Evolutionary conservation across 2,329 filamentous ascomycete species (phyloP).

Genomic region (Calycina herbarum): DNA sequence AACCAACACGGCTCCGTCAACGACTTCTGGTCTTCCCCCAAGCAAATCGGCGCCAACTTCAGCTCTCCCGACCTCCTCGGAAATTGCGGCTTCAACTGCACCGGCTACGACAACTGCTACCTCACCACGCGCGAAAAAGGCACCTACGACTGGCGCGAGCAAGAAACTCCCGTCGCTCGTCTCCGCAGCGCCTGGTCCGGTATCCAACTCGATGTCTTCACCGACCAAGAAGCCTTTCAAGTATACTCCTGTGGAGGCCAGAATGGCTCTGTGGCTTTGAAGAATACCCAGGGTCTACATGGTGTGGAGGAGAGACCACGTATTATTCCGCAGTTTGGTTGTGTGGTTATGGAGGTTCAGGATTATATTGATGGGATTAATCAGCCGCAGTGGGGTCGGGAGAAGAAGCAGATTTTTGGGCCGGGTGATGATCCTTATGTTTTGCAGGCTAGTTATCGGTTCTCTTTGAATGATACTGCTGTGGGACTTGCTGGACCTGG

Average conservation of each 20-base stretch:
- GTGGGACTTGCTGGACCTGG: conserved; percentile 25
- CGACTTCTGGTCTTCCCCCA: conserved; percentile 80
- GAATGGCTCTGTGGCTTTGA: conserved; percentile 69
- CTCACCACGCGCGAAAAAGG: conserved; percentile 62
- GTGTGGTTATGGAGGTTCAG: conserved; percentile 87
- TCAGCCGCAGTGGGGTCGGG: conserved; percentile 80
- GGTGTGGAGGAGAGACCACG: conserved; percentile 56
- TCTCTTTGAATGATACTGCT: conserved; percentile 40
- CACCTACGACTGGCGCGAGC: conserved; percentile 62
- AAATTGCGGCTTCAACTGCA: conserved; percentile 81
- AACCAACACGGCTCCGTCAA: conserved; percentile 69
- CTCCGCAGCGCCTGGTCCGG: conserved; percentile 75
- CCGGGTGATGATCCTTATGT: conserved; percentile 61
- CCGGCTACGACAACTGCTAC: conserved; percentile 77
- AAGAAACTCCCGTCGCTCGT: conserved; percentile 58
- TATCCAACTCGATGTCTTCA: conserved; percentile 78
- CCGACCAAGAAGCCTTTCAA: conserved; percentile 85
- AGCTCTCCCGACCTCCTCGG: conserved; percentile 59
- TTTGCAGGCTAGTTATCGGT: conserved; percentile 61
- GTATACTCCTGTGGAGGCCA: conserved; percentile 81
- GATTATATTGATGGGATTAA: conserved; percentile 95
- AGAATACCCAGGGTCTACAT: conserved; percentile 66
- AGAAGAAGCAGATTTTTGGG: conserved; percentile 57
- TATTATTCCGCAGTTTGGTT: conserved; percentile 74
- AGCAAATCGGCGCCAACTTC: conserved; percentile 74